Evolutionary conservation across 805 yeast genomes (phyloP), one percentile per base, ranked within the genome.

Genomic region (Saturnispora ahearnii): DNA sequence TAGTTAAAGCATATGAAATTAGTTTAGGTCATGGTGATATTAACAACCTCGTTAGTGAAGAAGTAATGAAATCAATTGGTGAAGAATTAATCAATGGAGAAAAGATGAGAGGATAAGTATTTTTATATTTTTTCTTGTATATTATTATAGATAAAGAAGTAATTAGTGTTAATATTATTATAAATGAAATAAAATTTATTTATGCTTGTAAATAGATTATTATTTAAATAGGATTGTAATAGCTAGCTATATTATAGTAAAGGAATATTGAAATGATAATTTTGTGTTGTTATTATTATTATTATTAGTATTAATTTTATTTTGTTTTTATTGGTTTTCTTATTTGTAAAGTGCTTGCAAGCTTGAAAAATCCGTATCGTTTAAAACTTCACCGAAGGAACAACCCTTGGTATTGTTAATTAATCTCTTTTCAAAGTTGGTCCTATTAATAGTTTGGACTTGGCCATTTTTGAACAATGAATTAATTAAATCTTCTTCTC

Each of bases 1-100:
- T 93, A 15, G 75, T 80, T 8, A 74, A 80, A 60, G 93, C 91
- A 0, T 93, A 91, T 66, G 98, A 93, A 60, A 88, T 95, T 15
- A 86, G 96, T 68, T 72, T 87, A 73, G 84, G 82, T 10, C 87
- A 81, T 61, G 77, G 81, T 8, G 72, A 75, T 51, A 77, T 84
- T 7, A 91, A 90, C n/a, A 74, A 75, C 37, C 68, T 89, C 59
- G 78, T 86, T 34, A 87, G 82, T 51, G 79, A 77, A 55, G 91
- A 84, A 28, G 78, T 73, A 5, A 87, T 86, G 82, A 84, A 79
- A 51, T 66, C 77, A 7, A 73, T 89, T 22, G 91, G 96, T 37
- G 74, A 76, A 45, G 90, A 85, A 57, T 79, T 87, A 9, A 71
- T 87, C 13, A 79, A 77, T 47, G 73, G 73, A 37, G 95, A 86